Evolutionary conservation across 2,329 filamentous ascomycete genomes (phyloP).

Genomic region (Talaromyces piceae): DNA sequence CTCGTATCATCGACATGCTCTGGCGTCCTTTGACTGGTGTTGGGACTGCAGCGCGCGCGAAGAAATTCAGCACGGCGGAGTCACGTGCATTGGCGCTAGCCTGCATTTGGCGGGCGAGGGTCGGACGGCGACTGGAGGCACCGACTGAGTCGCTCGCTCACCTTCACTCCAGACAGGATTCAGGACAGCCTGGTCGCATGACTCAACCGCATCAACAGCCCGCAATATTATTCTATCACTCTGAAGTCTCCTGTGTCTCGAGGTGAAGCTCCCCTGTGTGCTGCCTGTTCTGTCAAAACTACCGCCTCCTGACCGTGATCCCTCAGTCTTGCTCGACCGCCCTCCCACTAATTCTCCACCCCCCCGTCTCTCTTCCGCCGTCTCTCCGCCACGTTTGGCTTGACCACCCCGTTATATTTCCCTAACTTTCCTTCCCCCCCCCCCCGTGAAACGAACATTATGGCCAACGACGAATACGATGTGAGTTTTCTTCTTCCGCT

Average conservation of each 20-base stretch:
- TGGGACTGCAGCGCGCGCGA: not conserved
- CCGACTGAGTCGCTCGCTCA: too few species aligned
- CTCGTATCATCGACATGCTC: conserved; percentile 9
- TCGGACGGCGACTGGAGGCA: not conserved
- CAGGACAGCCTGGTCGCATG: not conserved
- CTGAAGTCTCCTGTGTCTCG: not conserved
- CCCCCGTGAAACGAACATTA: conserved; percentile 35
- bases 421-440: conserved; percentile 7
- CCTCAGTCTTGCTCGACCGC: too few species aligned
- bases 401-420: conserved; percentile 3
- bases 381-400: conserved; percentile 5
- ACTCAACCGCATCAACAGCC: not conserved
- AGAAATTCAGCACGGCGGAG: not conserved
- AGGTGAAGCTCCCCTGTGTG: not conserved
- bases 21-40: not conserved
- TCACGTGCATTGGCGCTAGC: conserved; percentile 8
- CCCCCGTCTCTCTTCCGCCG: not conserved
- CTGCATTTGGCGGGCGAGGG: not conserved
- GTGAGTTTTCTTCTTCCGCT: conserved; percentile 66
- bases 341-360: conserved; percentile 7
- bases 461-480: conserved; percentile 99
- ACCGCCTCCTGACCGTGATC: too few species aligned
- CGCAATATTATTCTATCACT: too few species aligned
- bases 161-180: not conserved
- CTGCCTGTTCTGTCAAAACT: not conserved